A percentile compares a stretch with the other conserved stretches of the same genome.
These are phyloP conservation scores for Coniochaeta hoffmannii DNA, from an alignment of 2,329 filamentous ascomycete genomes.

Conservation along the genomic window DNA sequence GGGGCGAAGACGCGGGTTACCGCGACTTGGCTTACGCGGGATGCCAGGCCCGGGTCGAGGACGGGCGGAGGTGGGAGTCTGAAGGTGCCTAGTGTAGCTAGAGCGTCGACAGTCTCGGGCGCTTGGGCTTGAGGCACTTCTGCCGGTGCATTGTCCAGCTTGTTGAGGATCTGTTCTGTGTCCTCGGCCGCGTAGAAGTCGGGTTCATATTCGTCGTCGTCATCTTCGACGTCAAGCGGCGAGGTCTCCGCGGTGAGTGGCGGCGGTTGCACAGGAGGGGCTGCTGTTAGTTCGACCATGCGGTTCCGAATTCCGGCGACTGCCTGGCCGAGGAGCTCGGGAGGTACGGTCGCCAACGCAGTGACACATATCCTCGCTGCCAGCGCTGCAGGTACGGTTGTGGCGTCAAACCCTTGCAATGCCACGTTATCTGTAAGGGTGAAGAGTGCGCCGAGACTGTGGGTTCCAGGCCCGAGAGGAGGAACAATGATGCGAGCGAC, in stretches of 20 bases:
- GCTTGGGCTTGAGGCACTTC: slow-evolving; percentile 37
- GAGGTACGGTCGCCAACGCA: slow-evolving; percentile 66
- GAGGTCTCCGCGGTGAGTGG: slow-evolving; percentile 50
- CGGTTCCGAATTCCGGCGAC: slow-evolving; percentile 49
- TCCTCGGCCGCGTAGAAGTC: slow-evolving; percentile 74
- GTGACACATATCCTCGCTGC: slow-evolving; percentile 76
- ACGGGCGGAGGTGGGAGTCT: slow-evolving; percentile 69
- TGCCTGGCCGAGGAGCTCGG: slow-evolving; percentile 61
- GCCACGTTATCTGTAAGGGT: slow-evolving; percentile 72
- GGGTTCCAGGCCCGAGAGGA: slow-evolving; percentile 65
- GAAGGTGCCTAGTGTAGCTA: slow-evolving; percentile 68
- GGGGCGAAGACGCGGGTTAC: slow-evolving; percentile 72
- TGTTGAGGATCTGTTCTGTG: slow-evolving; percentile 69
- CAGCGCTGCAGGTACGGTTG: slow-evolving; percentile 66
- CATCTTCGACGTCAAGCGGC: slow-evolving; percentile 63
- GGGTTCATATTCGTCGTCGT: slow-evolving; percentile 82
- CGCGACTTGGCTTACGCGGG: slow-evolving; percentile 67
- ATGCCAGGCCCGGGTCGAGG: slow-evolving; percentile 62
- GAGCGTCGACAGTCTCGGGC: slow-evolving; percentile 38
- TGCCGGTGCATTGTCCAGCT: slow-evolving; percentile 62
- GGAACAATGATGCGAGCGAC: slow-evolving; percentile 47
- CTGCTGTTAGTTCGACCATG: slow-evolving; percentile 26
- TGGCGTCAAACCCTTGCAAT: slow-evolving; percentile 74
- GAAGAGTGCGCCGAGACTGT: slow-evolving; percentile 77
- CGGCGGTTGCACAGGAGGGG: slow-evolving; percentile 33